A percentile compares a stretch with the other conserved stretches of the same genome.
Evolutionary conservation across 768 basidiomycete genomes (phyloP).

Genomic region (Pilatotrama ljubarskyi): DNA sequence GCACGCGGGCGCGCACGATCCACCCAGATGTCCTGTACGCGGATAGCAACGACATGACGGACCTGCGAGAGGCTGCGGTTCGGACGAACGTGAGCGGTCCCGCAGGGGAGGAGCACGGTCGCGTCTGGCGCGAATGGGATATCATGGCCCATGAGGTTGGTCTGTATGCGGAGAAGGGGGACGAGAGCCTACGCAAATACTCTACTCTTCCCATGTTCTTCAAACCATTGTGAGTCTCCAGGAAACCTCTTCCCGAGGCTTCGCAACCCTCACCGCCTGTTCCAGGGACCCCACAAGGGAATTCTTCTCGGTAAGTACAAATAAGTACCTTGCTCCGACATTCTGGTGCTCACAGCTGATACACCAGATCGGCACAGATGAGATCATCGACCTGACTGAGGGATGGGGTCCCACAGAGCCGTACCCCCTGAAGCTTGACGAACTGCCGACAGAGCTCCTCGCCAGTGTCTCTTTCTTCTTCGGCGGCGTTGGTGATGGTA

Average conservation of each 20-base stretch:
- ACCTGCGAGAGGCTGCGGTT: background rate
- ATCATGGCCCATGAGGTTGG: background rate
- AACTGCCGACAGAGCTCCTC: background rate
- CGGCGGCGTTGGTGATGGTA: constrained; percentile 27
- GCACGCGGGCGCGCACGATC: background rate
- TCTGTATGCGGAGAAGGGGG: background rate
- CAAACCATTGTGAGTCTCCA: constrained; percentile 2
- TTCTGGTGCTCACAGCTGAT: background rate
- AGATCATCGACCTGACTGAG: constrained; percentile 13
- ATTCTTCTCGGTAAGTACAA: constrained; percentile 9
- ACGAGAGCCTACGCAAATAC: background rate
- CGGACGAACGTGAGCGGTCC: background rate
- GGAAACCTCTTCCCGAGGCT: background rate
- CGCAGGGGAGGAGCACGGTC: background rate
- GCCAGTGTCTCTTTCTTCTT: constrained; percentile 17
- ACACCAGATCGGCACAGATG: constrained; percentile 12
- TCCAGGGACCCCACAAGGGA: constrained; percentile 1
- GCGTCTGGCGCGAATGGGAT: constrained; percentile 20
- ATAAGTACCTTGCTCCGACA: too few species aligned
- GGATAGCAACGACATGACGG: background rate
- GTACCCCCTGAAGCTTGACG: constrained; percentile 3
- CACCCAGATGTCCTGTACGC: background rate
- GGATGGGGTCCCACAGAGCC: background rate
- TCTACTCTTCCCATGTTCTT: constrained; percentile 11
- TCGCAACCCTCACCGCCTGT: background rate